A percentile compares a stretch with the other conserved stretches of the same genome.
These are phyloP conservation scores for Fusarium praegraminearum DNA, from an alignment of 2,329 filamentous ascomycete species.

Conservation along the genomic window DNA sequence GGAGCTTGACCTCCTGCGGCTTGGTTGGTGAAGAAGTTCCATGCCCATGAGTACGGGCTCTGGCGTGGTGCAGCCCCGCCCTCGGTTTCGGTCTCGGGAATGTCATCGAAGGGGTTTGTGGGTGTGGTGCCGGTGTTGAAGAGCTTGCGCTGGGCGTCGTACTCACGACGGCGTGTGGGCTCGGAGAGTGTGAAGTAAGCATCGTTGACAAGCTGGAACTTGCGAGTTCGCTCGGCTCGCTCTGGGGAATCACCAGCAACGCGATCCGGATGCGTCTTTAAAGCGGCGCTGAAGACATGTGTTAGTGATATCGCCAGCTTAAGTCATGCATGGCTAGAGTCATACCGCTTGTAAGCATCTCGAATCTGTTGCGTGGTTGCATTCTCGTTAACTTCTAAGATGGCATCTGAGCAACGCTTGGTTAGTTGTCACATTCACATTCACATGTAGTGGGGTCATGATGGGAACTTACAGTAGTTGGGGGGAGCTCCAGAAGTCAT, in stretches of 20 bases:
- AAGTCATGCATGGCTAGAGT: not conserved
- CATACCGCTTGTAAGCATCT: constrained; percentile 90
- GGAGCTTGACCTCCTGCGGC: constrained; percentile 40
- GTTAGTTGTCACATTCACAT: constrained; percentile 27
- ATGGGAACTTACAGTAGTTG: constrained; percentile 66
- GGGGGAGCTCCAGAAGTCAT: constrained; percentile 60
- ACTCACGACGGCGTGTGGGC: constrained; percentile 79
- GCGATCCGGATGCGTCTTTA: constrained; percentile 94
- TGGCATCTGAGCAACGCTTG: constrained; percentile 67
- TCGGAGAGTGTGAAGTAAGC: constrained; percentile 94
- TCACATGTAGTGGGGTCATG: constrained; percentile 27
- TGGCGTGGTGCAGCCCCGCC: constrained; percentile 56
- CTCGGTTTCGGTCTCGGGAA: constrained; percentile 49
- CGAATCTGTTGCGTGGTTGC: constrained; percentile 87
- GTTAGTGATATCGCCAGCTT: constrained; percentile 27
- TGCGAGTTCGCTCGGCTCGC: constrained; percentile 81
- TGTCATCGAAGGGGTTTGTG: constrained; percentile 61
- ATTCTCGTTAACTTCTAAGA: constrained; percentile 78
- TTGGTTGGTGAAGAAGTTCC: constrained; percentile 67
- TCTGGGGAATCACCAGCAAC: constrained; percentile 87
- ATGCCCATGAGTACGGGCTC: constrained; percentile 81
- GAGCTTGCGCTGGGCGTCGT: constrained; percentile 74
- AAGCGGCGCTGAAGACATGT: constrained; percentile 72
- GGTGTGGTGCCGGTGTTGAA: constrained; percentile 48
- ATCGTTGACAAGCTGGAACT: constrained; percentile 92